phyloP scores from a whole-genome alignment of 2,329 filamentous ascomycete genomes.

The Parastagonospora nodorum region DNA sequence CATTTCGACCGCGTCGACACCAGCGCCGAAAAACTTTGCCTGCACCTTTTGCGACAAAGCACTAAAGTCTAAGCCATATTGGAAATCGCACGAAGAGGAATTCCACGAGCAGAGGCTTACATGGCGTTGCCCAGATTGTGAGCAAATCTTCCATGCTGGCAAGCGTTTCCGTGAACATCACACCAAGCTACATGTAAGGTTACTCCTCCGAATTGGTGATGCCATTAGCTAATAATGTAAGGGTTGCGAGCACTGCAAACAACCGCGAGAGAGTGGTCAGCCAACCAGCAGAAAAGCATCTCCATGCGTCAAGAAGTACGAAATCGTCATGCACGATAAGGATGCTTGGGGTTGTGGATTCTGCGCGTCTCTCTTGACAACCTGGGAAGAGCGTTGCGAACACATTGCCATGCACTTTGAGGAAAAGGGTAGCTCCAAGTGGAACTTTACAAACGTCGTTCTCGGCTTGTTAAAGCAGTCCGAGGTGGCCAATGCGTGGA shows the following conservation, averaged over 20 bases:
- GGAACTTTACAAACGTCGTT: conserved; percentile 72
- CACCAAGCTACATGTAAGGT: conserved; percentile 65
- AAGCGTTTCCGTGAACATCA: conserved; percentile 73
- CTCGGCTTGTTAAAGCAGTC: conserved; percentile 71
- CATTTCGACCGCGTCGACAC: conserved; percentile 38
- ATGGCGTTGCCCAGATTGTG: conserved; percentile 70
- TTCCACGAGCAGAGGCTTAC: conserved; percentile 72
- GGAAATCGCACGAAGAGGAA: conserved; percentile 72
- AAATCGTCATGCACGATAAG: conserved; percentile 61
- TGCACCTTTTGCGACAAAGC: conserved; percentile 64
- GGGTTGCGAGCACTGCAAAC: conserved; percentile 67
- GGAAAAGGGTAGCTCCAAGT: conserved; percentile 64
- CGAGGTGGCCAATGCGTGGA: conserved; percentile 66
- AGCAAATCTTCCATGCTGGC: conserved; percentile 70
- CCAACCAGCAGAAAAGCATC: conserved; percentile 61
- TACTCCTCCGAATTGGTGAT: not conserved
- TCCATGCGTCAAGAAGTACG: conserved; percentile 46
- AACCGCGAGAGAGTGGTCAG: conserved; percentile 60
- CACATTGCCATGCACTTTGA: conserved; percentile 73
- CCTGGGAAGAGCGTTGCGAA: conserved; percentile 69
- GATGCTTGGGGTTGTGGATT: conserved; percentile 73
- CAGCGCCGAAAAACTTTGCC: conserved; percentile 46
- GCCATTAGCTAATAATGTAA: conserved; percentile 21
- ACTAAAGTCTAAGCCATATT: conserved; percentile 71
- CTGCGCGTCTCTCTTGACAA: conserved; percentile 66